Percentiles rank a stretch among this genome's conserved stretches.
These are phyloP conservation scores for Rhynchospora pubera DNA, from an alignment of 176 grass and related monocot species.

Conservation along the genomic window DNA sequence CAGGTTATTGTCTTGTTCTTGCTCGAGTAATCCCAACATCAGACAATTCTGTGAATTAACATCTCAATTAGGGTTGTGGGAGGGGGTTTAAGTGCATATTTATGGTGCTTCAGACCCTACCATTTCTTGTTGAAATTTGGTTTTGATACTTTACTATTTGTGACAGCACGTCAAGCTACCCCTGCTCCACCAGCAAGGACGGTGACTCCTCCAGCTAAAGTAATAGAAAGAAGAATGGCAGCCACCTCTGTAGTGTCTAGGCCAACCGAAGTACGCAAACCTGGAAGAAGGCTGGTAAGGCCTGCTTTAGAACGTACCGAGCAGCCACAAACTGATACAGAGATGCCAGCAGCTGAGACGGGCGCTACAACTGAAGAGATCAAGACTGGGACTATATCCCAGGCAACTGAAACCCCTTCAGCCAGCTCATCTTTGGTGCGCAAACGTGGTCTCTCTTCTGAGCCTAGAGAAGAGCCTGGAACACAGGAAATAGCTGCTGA, in stretches of 20 bases:
- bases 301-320: conserved; percentile 57
- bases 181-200: conserved; percentile 23
- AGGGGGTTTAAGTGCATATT: too few relatives aligned
- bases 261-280: conserved; percentile 38
- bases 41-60: neutral
- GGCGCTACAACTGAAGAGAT: conserved; percentile 29
- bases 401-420: conserved; percentile 41
- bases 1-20: conserved; percentile 34
- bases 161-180: conserved; percentile 40
- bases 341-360: conserved; percentile 30
- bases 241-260: conserved; percentile 26
- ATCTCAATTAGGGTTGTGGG: neutral
- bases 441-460: conserved; percentile 43
- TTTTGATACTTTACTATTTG: neutral
- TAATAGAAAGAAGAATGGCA: conserved; percentile 41
- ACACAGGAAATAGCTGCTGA: conserved; percentile 32
- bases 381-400: conserved; percentile 29
- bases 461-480: conserved; percentile 36
- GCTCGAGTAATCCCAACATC: neutral
- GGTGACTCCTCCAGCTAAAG: conserved; percentile 33
- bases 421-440: conserved; percentile 33
- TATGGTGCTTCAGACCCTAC: too few relatives aligned
- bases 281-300: conserved; percentile 50
- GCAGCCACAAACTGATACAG: conserved; percentile 49
- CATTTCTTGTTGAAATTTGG: neutral